Conservation (phyloP, 2,329 filamentous ascomycete genomes). For the Zymoseptoria passerinii region DNA sequence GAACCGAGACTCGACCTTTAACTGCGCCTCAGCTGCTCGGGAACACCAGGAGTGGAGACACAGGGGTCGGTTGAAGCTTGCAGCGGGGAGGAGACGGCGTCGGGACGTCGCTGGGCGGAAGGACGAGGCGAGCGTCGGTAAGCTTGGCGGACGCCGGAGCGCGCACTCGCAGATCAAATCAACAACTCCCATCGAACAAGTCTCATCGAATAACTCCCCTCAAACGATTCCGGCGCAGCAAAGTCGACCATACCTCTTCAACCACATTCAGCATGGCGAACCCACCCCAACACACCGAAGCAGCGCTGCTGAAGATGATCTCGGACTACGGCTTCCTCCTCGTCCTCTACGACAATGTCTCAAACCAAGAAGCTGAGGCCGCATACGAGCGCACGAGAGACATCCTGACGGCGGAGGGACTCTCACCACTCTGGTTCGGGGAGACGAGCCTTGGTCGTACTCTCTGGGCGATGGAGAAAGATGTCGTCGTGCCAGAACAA, state of each 20-base stretch:
- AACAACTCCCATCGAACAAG: not conserved
- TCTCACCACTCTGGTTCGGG: not conserved
- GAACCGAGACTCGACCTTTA: not conserved
- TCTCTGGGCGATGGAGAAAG: not conserved
- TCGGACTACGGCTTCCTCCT: not conserved
- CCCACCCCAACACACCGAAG: not conserved
- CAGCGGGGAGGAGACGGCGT: not conserved
- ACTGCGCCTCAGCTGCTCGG: not conserved
- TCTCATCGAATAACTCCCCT: not conserved
- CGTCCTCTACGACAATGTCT: not conserved
- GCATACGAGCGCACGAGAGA: not conserved
- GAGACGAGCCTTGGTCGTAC: not conserved
- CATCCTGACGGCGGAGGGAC: not conserved
- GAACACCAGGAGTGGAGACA: not conserved
- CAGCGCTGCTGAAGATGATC: not conserved
- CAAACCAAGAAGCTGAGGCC: not conserved
- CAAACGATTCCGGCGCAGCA: too few species aligned
- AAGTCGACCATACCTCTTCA: not conserved
- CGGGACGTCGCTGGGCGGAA: not conserved
- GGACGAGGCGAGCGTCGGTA: not conserved
- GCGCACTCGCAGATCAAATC: not conserved
- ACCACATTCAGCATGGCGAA: not conserved
- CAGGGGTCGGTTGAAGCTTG: not conserved
- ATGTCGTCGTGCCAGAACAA: not conserved
- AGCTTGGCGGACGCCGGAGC: too few species aligned